phyloP scores from a whole-genome alignment of 2,329 filamentous ascomycete species.

The Pseudogymnoascus sp. region DNA sequence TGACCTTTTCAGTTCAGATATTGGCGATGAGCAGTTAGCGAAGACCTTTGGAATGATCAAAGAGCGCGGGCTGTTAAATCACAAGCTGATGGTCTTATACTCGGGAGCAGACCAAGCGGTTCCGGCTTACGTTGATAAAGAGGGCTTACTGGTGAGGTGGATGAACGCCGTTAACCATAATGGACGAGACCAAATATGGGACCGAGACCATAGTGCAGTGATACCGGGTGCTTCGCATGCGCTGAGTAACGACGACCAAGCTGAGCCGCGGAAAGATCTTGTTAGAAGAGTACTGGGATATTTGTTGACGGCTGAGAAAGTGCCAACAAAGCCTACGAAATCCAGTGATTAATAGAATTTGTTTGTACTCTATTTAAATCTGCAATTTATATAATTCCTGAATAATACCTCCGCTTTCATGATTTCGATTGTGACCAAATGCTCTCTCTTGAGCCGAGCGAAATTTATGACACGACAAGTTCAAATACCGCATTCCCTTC shows the following conservation, averaged over 20 bases:
- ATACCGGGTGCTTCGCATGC: conserved; percentile 41
- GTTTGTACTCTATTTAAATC: neutral
- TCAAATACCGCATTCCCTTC: neutral
- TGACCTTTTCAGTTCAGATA: conserved; percentile 57
- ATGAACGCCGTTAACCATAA: conserved; percentile 31
- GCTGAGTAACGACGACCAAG: conserved; percentile 39
- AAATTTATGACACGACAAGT: neutral
- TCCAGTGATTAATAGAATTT: neutral
- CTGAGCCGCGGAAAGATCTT: conserved; percentile 26
- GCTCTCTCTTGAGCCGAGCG: neutral
- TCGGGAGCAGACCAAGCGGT: conserved; percentile 38
- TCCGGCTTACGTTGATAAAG: conserved; percentile 36
- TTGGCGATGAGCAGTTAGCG: conserved; percentile 39
- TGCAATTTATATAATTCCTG: neutral
- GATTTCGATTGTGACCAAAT: neutral
- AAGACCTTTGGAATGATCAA: conserved; percentile 46
- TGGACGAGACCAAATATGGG: conserved; percentile 33
- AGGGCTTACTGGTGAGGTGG: conserved; percentile 35
- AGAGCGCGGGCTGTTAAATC: conserved; percentile 29
- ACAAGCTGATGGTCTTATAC: conserved; percentile 35
- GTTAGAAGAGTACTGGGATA: conserved; percentile 16
- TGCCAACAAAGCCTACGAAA: neutral
- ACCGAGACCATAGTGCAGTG: conserved; percentile 38
- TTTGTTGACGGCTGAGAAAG: conserved; percentile 9
- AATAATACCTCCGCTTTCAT: neutral